Evolutionary conservation across 1,139 yeast species (phyloP), one percentile per base, ranked within the genome.

Genomic region (Debaryomyces sp.): DNA sequence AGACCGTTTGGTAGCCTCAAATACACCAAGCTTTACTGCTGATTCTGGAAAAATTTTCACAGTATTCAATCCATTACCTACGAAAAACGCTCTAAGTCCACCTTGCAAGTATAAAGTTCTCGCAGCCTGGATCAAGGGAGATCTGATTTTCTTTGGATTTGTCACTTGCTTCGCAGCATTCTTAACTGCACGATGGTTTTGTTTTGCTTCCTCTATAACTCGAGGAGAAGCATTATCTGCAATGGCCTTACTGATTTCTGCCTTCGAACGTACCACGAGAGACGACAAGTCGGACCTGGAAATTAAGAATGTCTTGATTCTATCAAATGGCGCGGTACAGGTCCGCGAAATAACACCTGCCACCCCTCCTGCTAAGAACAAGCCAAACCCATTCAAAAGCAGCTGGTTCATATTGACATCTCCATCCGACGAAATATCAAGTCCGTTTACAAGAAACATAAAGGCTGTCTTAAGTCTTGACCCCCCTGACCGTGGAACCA

Each of bases 271-370:
- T 44, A 87, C 67, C 4, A 86, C 72, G 0, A 89, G 85, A 2
- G 91, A 85, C 0, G 88, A 76, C 44, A 87, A 70, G 57, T 91
- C 96, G 0, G 97, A 86, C 64, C 96, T 81, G 1, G 99, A 98
- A 61, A 94, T 94, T 48, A 94, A 73, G 59, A 89, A 94, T 17
- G 94, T 98, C 63, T 94, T 94, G 23, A 94, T 81, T 65, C 99
- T 80, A 66, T 94, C 99, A 59, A 94, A 89, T 9, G 99, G 99
- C 0, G 99, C 99, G 0, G 99, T 94, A 60, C 96, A 87, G 0
- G 98, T 91, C 68, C 99, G 82, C n/a, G 97, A 90, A 5, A 94
- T 87, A 5, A 94, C 99, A 1, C 99, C 99, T 0, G 97, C 89
- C 30, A 92, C 68, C 0, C 99, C 99, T 32, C 99, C 99, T 1